Percentiles rank a stretch among this genome's conserved stretches.
Evolutionary conservation across 2,329 filamentous ascomycete genomes (phyloP).

Genomic region (Venturia effusa): DNA sequence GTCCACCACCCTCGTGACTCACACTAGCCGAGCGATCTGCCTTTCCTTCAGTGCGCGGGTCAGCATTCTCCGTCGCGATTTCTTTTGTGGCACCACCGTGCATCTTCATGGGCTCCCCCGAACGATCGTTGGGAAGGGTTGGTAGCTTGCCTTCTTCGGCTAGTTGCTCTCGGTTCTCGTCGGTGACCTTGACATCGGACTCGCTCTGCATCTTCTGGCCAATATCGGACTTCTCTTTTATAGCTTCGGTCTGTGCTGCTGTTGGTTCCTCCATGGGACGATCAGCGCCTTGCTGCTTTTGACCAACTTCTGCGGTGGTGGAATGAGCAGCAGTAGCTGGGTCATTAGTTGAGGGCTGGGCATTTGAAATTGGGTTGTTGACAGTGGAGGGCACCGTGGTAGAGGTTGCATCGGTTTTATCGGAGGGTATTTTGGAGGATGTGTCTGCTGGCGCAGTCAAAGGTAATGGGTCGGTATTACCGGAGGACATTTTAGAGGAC

Average conservation of each 20-base stretch:
- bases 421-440: neutral
- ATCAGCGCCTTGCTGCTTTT: slow-evolving; percentile 28
- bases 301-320: slow-evolving; percentile 12
- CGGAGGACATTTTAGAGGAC: neutral
- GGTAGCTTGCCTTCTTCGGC: slow-evolving; percentile 11
- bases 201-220: slow-evolving; percentile 14
- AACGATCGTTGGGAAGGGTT: slow-evolving; percentile 18
- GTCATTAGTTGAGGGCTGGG: neutral
- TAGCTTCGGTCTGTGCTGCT: slow-evolving; percentile 23
- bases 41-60: neutral
- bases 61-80: neutral
- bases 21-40: slow-evolving; percentile 16
- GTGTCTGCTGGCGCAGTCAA: neutral
- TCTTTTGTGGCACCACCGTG: slow-evolving; percentile 13
- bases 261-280: slow-evolving; percentile 20
- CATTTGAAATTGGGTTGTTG: slow-evolving; percentile 11
- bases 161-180: slow-evolving; percentile 8
- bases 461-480: neutral
- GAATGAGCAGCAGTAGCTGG: slow-evolving; percentile 13
- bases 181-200: slow-evolving; percentile 4
- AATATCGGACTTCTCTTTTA: slow-evolving; percentile 21
- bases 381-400: slow-evolving; percentile 13
- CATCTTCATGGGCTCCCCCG: slow-evolving; percentile 20
- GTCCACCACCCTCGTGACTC: slow-evolving; percentile 16
- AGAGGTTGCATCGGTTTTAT: neutral